phyloP scores from a whole-genome alignment of 2,329 filamentous ascomycete genomes.

The Aspergillus neoniger region DNA sequence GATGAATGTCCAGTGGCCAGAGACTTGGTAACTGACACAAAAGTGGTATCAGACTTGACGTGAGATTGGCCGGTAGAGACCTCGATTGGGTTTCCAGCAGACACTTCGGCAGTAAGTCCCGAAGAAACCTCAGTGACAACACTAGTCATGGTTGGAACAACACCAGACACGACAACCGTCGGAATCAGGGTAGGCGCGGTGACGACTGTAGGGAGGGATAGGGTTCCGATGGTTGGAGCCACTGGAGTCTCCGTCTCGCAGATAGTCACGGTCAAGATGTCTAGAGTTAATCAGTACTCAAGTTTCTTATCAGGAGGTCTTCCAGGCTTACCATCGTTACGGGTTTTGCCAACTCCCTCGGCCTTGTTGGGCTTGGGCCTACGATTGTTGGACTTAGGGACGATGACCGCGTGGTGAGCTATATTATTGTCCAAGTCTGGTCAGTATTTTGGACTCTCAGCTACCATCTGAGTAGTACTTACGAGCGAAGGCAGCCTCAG shows the following conservation, averaged over 20 bases:
- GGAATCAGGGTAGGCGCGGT: not conserved
- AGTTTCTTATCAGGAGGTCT: not conserved
- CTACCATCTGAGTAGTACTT: constrained; percentile 6
- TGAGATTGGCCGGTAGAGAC: not conserved
- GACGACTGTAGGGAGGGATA: not conserved
- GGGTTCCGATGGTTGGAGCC: not conserved
- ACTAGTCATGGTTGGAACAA: constrained; percentile 6
- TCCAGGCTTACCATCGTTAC: not conserved
- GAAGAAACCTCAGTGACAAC: not conserved
- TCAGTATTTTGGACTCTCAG: not conserved
- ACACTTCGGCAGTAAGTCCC: not conserved
- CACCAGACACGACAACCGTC: not conserved
- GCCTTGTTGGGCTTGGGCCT: no score
- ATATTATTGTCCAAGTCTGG: not conserved
- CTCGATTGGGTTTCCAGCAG: not conserved
- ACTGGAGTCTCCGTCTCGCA: constrained; percentile 12
- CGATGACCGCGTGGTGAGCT: not conserved
- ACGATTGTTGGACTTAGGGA: no score
- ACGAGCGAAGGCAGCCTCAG: constrained; percentile 3
- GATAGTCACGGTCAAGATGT: constrained; percentile 26
- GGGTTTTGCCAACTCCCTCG: no score
- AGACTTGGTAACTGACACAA: not conserved
- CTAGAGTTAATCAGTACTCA: not conserved
- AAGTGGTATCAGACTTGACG: not conserved
- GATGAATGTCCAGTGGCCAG: not conserved